Percentiles rank a stretch among this genome's conserved stretches.
These are phyloP conservation scores for Paramecium sonneborni DNA, from an alignment of 73 alveolate genomes.

Conservation along the genomic window DNA sequence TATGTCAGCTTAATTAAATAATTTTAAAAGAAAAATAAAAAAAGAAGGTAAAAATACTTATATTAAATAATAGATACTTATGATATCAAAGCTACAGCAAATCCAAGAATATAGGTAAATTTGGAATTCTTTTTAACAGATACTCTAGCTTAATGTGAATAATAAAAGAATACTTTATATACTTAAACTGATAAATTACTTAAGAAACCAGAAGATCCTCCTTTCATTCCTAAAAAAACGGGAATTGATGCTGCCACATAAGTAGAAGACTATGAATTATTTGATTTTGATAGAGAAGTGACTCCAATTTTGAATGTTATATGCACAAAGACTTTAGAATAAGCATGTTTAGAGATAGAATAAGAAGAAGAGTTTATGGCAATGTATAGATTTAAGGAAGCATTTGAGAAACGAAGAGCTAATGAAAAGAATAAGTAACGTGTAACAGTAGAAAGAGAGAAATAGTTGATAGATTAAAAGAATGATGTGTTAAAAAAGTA, in stretches of 20 bases:
- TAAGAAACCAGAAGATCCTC: slow-evolving; percentile 94
- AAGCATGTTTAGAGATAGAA: slow-evolving; percentile 94
- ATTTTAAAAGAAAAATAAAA: slow-evolving; percentile 76
- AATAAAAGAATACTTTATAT: slow-evolving; percentile 76
- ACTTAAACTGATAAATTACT: slow-evolving; percentile 93
- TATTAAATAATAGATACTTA: slow-evolving; percentile 68
- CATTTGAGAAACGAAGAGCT: slow-evolving; percentile 81
- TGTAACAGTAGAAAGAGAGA: slow-evolving; percentile 76
- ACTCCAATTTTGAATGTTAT: slow-evolving; percentile 96
- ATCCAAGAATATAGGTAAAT: slow-evolving; percentile 90
- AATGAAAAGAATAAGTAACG: slow-evolving; percentile 85
- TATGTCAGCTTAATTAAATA: slow-evolving; percentile 70
- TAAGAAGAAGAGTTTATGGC: slow-evolving; percentile 94
- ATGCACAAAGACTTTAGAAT: slow-evolving; percentile 91
- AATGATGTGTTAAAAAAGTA: slow-evolving; percentile 69
- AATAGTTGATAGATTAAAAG: slow-evolving; percentile 75
- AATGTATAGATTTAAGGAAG: slow-evolving; percentile 87
- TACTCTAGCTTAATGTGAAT: slow-evolving; percentile 65
- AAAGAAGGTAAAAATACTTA: slow-evolving; percentile 54
- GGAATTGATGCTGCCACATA: slow-evolving; percentile 98
- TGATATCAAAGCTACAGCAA: slow-evolving; percentile 91
- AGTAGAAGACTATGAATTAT: slow-evolving; percentile 95
- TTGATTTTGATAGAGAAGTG: slow-evolving; percentile 96
- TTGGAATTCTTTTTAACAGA: slow-evolving; percentile 88
- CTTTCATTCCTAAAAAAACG: slow-evolving; percentile 94